Percentiles rank a stretch among this genome's conserved stretches.
These are phyloP conservation scores for Casaregolazyma suthepensis DNA, from an alignment of 1,139 yeast species.

Conservation along the genomic window DNA sequence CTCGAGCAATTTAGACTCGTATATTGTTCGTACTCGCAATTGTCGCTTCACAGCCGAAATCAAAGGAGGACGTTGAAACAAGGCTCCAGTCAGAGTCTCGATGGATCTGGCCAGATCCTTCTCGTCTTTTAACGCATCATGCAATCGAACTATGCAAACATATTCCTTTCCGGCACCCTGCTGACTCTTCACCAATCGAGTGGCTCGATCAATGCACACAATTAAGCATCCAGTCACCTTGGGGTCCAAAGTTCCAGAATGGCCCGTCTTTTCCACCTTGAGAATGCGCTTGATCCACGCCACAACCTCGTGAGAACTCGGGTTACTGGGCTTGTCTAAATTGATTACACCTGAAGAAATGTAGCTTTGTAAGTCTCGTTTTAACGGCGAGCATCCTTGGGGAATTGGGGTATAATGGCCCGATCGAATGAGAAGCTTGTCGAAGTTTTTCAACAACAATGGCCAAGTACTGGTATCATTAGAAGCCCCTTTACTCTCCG, in stretches of 20 bases:
- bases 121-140: slow-evolving; percentile 85
- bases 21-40: slow-evolving; percentile 95
- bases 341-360: slow-evolving; percentile 93
- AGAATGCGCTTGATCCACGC: slow-evolving; percentile 98
- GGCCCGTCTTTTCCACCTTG: slow-evolving; percentile 96
- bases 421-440: slow-evolving; percentile 87
- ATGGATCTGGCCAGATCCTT: slow-evolving; percentile 83
- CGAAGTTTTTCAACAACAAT: slow-evolving; percentile 83
- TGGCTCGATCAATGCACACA: slow-evolving; percentile 97
- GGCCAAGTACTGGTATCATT: slow-evolving; percentile 96
- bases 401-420: slow-evolving; percentile 98
- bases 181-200: slow-evolving; percentile 95
- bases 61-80: slow-evolving; percentile 98
- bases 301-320: slow-evolving; percentile 97
- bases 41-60: slow-evolving; percentile 99
- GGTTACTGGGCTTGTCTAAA: slow-evolving; percentile 96
- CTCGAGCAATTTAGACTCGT: slow-evolving; percentile 91
- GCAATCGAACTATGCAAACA: slow-evolving; percentile 94
- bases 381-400: slow-evolving; percentile 87
- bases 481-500: slow-evolving; percentile 68
- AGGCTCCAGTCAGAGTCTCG: slow-evolving; percentile 95
- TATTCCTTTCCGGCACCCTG: slow-evolving; percentile 99
- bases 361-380: slow-evolving; percentile 87
- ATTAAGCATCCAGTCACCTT: slow-evolving; percentile 92
- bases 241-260: slow-evolving; percentile 98